Conservation (phyloP, 116 monocot genomes). For the Phalaenopsis hybrid region DNA sequence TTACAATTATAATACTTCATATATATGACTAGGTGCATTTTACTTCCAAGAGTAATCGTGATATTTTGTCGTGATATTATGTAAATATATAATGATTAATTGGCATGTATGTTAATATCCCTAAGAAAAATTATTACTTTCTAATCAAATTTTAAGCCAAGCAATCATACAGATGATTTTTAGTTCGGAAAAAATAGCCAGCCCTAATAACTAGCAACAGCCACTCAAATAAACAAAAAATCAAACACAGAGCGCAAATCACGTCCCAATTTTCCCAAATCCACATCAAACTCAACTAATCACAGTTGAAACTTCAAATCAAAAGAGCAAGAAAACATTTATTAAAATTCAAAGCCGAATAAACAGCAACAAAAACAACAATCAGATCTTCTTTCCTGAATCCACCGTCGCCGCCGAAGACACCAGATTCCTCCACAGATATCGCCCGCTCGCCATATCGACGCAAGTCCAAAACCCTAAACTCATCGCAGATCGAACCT, state of each 20-base stretch:
- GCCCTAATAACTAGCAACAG: too few species aligned
- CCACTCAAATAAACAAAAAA: too few species aligned
- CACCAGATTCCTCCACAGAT: conserved; percentile 50
- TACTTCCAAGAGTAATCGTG: too few species aligned
- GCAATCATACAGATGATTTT: too few species aligned
- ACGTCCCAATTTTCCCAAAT: background rate
- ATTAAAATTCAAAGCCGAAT: background rate
- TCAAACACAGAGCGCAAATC: background rate
- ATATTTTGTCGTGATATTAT: too few species aligned
- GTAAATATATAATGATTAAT: too few species aligned
- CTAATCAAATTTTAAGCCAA: too few species aligned
- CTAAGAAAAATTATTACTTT: too few species aligned
- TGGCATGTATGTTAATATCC: too few species aligned
- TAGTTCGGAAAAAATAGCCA: too few species aligned
- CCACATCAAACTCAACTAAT: background rate
- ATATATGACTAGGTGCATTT: too few species aligned
- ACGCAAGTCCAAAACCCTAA: conserved; percentile 47
- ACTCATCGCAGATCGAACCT: conserved; percentile 42
- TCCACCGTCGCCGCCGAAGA: conserved; percentile 7
- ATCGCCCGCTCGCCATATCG: conserved; percentile 65
- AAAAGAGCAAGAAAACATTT: background rate
- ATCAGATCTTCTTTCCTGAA: conserved; percentile 12
- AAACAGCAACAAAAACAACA: background rate
- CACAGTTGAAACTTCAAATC: background rate
- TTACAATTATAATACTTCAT: too few species aligned